phyloP scores from a whole-genome alignment of 495 filamentous ascomycete species.

The Daldinia bambusicola region DNA sequence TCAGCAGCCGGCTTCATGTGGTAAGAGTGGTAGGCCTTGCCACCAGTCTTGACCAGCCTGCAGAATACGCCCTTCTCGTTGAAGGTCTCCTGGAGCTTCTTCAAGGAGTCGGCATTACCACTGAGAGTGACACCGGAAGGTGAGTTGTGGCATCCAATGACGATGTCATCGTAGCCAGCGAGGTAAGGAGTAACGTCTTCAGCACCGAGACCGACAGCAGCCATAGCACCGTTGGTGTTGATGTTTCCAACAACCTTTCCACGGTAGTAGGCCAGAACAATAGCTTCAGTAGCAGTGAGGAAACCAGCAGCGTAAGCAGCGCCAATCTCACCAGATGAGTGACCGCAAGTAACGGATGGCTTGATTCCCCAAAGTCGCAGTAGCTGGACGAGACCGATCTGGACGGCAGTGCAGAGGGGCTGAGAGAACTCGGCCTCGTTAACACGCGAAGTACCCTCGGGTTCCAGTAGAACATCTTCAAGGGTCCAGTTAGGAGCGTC shows the following conservation, averaged over 20 bases:
- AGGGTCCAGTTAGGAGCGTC: conserved; percentile 32
- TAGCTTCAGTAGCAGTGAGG: conserved; percentile 55
- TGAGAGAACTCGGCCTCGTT: conserved; percentile 53
- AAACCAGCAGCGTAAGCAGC: conserved; percentile 61
- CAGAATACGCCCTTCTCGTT: conserved; percentile 51
- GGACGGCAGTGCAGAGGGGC: conserved; percentile 59
- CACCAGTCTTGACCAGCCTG: conserved; percentile 53
- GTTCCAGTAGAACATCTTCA: conserved; percentile 42
- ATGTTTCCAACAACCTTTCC: conserved; percentile 35
- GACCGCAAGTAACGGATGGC: conserved; percentile 64
- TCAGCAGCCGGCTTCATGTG: conserved; percentile 55
- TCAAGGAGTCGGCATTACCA: conserved; percentile 55
- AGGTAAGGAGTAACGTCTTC: conserved; percentile 38
- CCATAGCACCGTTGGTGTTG: conserved; percentile 56
- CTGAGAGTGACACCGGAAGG: conserved; percentile 57
- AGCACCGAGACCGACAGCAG: conserved; percentile 55
- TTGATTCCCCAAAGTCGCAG: conserved; percentile 62
- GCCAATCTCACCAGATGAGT: conserved; percentile 73
- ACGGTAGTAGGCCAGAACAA: conserved; percentile 58
- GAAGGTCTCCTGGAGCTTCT: conserved; percentile 43
- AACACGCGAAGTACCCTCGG: conserved; percentile 43
- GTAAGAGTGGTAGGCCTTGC: conserved; percentile 64
- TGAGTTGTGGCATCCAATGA: conserved; percentile 59
- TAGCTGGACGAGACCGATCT: conserved; percentile 65
- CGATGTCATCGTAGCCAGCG: conserved; percentile 26